Evolutionary conservation across 2,329 filamentous ascomycete species (phyloP), one percentile per base, ranked within the genome.

Genomic region (Rhinocladiella similis): DNA sequence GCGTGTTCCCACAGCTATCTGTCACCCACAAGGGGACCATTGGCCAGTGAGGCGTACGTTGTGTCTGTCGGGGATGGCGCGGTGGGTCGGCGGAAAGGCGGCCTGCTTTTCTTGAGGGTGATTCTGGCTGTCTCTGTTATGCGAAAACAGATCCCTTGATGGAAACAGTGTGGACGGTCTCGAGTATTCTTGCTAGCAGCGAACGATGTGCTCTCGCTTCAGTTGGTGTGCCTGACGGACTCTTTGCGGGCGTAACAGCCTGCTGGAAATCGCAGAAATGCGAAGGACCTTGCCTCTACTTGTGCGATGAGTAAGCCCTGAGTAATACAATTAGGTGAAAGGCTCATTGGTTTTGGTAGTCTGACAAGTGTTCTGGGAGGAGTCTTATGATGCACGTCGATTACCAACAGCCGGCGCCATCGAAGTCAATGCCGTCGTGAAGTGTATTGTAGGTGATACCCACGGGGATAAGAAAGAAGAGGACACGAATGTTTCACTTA

Each of bases 301-400:
- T 57, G 53, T 57, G 35, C 56, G 58, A 60, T 63, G 59, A 63
- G 56, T 63, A 61, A 63, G 61, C 54, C 57, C 61, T 60, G 59
- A 61, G 54, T 60, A 36, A 61, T 55, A 20, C 25, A 29, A 45
- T 33, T 41, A 33, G 35, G 16, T 19, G 36, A n/a, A 20, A 14
- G 16, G 19, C 12, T 36, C n/a, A 63, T 63, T 63, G 61, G 61
- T 46, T 52, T 27, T 5, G 43, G 36, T 51, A 41, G 57, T 54
- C 59, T 61, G 57, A 63, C 52, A 57, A 56, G 46, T 52, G 33
- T 35, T 22, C 19, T 50, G 47, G 18, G 51, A 53, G 38, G 50
- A 59, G 58, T 61, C 61, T 63, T 63, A 56, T 63, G 59, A 63
- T 41, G 61, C 61, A 60, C 42, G 54, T 42, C 49, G 61, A 63